Evolutionary conservation across 1,139 yeast genomes (phyloP), one percentile per base, ranked within the genome.

Genomic region (Hansenula anomala): DNA sequence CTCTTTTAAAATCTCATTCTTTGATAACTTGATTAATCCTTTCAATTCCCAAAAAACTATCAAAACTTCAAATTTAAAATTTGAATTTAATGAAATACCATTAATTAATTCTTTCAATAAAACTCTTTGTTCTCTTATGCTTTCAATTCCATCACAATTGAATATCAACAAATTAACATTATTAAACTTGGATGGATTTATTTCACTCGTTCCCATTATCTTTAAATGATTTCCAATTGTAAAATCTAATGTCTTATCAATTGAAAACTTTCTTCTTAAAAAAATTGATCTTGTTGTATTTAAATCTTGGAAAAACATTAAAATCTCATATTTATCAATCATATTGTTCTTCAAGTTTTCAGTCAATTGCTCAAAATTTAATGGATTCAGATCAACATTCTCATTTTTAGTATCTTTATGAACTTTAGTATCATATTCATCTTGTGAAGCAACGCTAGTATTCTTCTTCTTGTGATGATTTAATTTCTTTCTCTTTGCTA

Each of bases 11-110:
- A 48, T 41, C 28, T 45, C 50, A 7, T 30, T 15, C 3, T 14
- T 30, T 2, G 15, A 14, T 19, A 14, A 11, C 13, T 14, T 24
- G 6, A 11, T 16, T 11, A 4, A 13, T 3, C 28, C 31, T 28
- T 61, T 60, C 13, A 66, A 54, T 33, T 63, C 66, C 71, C 71
- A 65, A 40, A 58, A 63, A 4, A 64, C 43, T 3, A 66, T 44
- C 20, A 64, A 22, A 9, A 66, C 40, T 30, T 58, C 58, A 40
- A 64, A 59, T 36, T 56, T 55, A 28, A 48, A 54, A 30, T 56
- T 58, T 7, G 64, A 55, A 35, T 61, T 58, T 16, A 60, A 38
- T 5, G 61, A 51, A n/a, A 60, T 50, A 5, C 61, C 63, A 19
- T 60, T 54, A 4, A 63, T 44, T 19, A 65, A 40, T 33, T 62